These are phyloP conservation scores for Kwoniella sp. DNA, from an alignment of 768 basidiomycete species.

Conservation along the genomic window DNA sequence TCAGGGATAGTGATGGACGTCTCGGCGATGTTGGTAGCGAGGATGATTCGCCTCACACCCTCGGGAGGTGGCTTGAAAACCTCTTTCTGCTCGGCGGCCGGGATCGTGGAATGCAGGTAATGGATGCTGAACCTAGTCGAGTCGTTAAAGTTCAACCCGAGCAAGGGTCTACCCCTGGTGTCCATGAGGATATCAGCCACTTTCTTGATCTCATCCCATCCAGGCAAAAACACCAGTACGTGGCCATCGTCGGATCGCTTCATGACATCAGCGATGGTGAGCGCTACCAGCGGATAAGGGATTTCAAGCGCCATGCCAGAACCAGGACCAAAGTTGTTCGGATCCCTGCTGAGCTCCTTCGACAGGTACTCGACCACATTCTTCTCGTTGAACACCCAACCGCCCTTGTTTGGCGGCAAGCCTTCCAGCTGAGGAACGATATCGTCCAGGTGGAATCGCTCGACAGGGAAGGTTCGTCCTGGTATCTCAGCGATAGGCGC, in stretches of 20 bases:
- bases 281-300: slow-evolving; percentile 73
- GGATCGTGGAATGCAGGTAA: slow-evolving; percentile 81
- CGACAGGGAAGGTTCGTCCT: slow-evolving; percentile 87
- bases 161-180: slow-evolving; percentile 53
- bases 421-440: slow-evolving; percentile 58
- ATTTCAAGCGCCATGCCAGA: slow-evolving; percentile 65
- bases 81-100: slow-evolving; percentile 78
- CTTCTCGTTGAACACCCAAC: slow-evolving; percentile 70
- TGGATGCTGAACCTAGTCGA: slow-evolving; percentile 64
- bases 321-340: slow-evolving; percentile 29
- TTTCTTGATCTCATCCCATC: slow-evolving; percentile 68
- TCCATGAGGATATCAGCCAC: slow-evolving; percentile 63
- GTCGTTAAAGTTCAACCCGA: slow-evolving; percentile 64
- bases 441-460: slow-evolving; percentile 74
- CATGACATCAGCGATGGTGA: slow-evolving; percentile 73
- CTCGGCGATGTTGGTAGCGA: slow-evolving; percentile 93
- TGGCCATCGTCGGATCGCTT: slow-evolving; percentile 72
- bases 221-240: slow-evolving; percentile 67
- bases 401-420: slow-evolving; percentile 36
- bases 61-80: slow-evolving; percentile 76
- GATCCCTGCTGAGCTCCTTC: slow-evolving; percentile 60
- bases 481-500: slow-evolving; percentile 75
- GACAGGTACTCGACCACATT: slow-evolving; percentile 66
- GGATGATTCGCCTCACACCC: slow-evolving; percentile 79
- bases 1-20: slow-evolving; percentile 93